These are phyloP conservation scores for Gryganskiella cystojenkinii DNA, from an alignment of 192 early-diverging fungal species.

Conservation along the genomic window DNA sequence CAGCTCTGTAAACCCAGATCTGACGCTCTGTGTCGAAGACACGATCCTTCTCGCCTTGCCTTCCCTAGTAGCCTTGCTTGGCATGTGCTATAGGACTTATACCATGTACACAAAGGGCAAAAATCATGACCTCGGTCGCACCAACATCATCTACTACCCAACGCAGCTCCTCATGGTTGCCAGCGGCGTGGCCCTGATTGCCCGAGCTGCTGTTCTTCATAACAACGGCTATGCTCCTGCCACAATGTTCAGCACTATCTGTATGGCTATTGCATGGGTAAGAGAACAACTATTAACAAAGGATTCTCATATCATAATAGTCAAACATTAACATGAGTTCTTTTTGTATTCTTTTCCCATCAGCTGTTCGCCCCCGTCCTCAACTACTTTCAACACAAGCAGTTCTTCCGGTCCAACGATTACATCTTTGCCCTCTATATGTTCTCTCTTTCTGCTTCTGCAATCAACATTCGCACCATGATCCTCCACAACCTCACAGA, in stretches of 20 bases:
- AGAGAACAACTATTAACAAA: neutral
- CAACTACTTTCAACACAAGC: conserved; percentile 41
- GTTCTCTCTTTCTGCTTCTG: conserved; percentile 25
- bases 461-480: conserved; percentile 52
- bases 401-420: conserved; percentile 38
- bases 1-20: conserved; percentile 9
- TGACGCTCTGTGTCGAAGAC: conserved; percentile 47
- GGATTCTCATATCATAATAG: neutral
- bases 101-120: conserved; percentile 33
- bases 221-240: conserved; percentile 25
- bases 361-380: conserved; percentile 20
- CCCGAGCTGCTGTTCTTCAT: conserved; percentile 19
- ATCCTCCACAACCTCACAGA: conserved; percentile 11
- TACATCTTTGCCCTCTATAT: conserved; percentile 32
- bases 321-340: no score
- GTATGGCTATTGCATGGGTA: conserved; percentile 43
- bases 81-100: conserved; percentile 2
- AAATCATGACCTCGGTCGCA: conserved; percentile 39
- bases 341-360: neutral
- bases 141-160: conserved; percentile 45
- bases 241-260: conserved; percentile 41
- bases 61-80: conserved; percentile 20
- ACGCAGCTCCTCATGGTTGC: conserved; percentile 38
- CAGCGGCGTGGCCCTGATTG: conserved; percentile 24
- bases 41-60: conserved; percentile 44